A percentile compares a stretch with the other conserved stretches of the same genome.
Evolutionary conservation across 345 rosid genomes (phyloP).

Genomic region (Kandelia obovata): DNA sequence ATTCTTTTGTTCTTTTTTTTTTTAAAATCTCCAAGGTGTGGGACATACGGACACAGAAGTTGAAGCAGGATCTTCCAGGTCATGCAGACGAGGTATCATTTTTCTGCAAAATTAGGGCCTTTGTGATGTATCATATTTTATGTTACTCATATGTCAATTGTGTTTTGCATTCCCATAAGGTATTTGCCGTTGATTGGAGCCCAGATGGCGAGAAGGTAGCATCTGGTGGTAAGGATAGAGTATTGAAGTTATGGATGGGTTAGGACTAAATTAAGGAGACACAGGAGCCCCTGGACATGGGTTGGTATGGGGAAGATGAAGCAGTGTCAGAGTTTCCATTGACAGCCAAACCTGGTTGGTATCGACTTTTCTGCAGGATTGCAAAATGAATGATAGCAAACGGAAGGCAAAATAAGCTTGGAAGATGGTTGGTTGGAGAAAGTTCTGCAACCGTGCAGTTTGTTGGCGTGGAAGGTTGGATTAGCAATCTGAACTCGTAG

Average conservation of each 20-base stretch:
- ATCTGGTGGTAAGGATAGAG: slow-evolving; percentile 89
- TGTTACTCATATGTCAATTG: slow-evolving; percentile 7
- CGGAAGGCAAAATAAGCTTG: not conserved
- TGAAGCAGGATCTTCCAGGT: slow-evolving; percentile 94
- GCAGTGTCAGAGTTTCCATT: not conserved
- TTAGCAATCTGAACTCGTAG: no score
- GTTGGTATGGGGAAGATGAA: not conserved
- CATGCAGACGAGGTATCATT: slow-evolving; percentile 83
- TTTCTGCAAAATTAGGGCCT: not conserved
- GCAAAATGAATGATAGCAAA: not conserved
- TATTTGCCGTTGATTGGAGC: slow-evolving; percentile 96
- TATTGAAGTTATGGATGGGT: slow-evolving; percentile 92
- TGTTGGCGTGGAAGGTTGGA: no score
- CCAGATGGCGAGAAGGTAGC: slow-evolving; percentile 99
- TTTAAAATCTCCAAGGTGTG: slow-evolving; percentile 49
- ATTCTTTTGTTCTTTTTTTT: slow-evolving; percentile 9
- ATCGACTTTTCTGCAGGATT: not conserved
- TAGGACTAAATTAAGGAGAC: slow-evolving; percentile 24
- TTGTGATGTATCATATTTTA: not conserved
- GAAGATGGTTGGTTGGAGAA: not conserved
- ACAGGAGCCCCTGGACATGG: not conserved
- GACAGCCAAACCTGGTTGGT: not conserved
- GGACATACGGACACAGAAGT: slow-evolving; percentile 72
- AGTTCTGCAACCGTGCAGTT: no score
- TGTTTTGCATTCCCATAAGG: slow-evolving; percentile 33